These are phyloP conservation scores for Melampsora occidentalis DNA, from an alignment of 1,284 basidiomycete species.

Conservation along the genomic window DNA sequence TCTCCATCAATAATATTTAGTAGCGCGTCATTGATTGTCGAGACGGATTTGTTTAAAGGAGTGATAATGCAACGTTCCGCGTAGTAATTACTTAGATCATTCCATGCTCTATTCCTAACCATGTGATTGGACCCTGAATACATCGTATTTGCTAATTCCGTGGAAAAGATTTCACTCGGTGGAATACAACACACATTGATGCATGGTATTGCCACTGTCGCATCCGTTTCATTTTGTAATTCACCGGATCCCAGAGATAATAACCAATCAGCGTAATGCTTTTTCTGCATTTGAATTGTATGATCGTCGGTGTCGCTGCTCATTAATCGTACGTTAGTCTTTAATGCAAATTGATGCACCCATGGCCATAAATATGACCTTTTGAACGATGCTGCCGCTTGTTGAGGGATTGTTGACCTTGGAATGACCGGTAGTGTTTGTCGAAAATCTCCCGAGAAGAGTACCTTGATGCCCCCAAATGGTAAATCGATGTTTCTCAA, in stretches of 20 bases:
- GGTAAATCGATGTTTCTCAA: not conserved
- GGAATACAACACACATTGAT: too few species aligned
- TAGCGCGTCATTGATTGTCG: not conserved
- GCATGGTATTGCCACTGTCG: too few species aligned
- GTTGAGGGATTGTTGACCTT: too few species aligned
- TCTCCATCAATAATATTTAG: too few species aligned
- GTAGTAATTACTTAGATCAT: not conserved
- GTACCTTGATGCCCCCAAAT: conserved; percentile 6
- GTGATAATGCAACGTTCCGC: not conserved
- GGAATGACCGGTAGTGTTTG: not conserved
- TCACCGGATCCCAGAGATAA: not conserved
- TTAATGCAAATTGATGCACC: not conserved
- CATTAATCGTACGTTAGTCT: not conserved
- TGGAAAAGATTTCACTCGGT: too few species aligned
- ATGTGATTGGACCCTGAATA: too few species aligned
- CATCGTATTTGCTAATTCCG: too few species aligned
- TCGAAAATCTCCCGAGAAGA: conserved; percentile 21
- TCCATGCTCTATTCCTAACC: not conserved
- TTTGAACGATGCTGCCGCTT: not conserved
- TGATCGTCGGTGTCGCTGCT: not conserved
- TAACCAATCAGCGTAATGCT: not conserved
- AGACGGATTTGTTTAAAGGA: not conserved
- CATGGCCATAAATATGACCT: not conserved
- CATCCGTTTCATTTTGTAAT: not conserved
- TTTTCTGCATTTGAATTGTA: not conserved